Base-by-base conservation (phyloP, 495 filamentous ascomycete genomes). In the Diplogelasinospora grovesii region DNA sequence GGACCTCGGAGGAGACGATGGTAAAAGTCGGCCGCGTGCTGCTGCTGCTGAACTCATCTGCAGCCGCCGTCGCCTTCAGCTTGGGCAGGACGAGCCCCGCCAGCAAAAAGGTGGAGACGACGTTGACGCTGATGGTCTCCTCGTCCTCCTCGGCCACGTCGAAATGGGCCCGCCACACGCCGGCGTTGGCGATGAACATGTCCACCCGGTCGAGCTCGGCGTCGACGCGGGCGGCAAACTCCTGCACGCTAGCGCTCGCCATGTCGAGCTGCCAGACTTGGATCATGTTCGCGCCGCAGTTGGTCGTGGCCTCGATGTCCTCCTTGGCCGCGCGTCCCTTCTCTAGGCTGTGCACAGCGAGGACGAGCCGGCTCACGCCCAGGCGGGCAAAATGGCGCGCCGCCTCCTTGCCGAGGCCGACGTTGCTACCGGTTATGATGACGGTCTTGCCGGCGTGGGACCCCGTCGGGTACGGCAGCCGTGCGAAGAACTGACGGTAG, bases 231-330 rank as follows among this genome's bases (percentile, higher is more conserved):
- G 35, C 45, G 8, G 47, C 52, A 16, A 64, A 64, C 18, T 36
- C 37, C 25, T 46, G 32, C 4, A 61, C 49, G 23, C 52, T 54
- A 15, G 39, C 49, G 43, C 29, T 32, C 7, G 55, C 50, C 20
- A 79, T 51, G 45, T 81, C 70, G 0, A 81, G 50, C 11, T 59
- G 40, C 71, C 72, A 78, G 5, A 76, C 69, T 30, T 74, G 60
- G 22, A 68, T 56, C 9, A 77, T 69, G 24, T 72, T 59, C 20
- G 62, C 56, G n/a, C 59, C 50, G 36, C 55, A 55, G 15, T 54
- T 40, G 4, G 69, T 62, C 5, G 61, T 49, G 0, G 46, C 25
- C 38, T 63, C 53, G 40, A 79, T 70, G 22, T 53, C 40, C 0
- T 46, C 34, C 41, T 67, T 70, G 4, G 76, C 75, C 4, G 37